phyloP scores from a whole-genome alignment of 1,139 yeast genomes.

The Blastobotrys petasosporus region DNA sequence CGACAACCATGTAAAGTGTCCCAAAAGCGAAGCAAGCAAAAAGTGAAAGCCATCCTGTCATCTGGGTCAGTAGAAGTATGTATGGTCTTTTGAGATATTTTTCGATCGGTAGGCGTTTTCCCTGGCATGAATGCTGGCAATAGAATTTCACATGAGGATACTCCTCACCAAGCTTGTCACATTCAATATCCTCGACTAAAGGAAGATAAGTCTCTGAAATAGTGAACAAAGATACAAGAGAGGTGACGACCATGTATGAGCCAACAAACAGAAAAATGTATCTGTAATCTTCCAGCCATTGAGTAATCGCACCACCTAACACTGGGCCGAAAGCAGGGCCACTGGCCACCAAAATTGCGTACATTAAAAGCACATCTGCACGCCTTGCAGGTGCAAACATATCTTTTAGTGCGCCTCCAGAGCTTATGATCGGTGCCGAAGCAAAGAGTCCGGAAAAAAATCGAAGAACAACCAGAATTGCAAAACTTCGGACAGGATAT shows the following conservation, averaged over 20 bases:
- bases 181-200: conserved; percentile 11
- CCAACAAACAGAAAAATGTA: conserved; percentile 14
- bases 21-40: conserved; percentile 18
- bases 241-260: conserved; percentile 6
- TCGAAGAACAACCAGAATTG: conserved; percentile 12
- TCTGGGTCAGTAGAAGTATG: conserved; percentile 13
- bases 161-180: conserved; percentile 4
- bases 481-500: conserved; percentile 8
- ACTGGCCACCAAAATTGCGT: conserved; percentile 18
- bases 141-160: conserved; percentile 3
- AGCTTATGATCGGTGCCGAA: conserved; percentile 19
- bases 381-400: conserved; percentile 15
- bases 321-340: conserved; percentile 21
- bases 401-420: conserved; percentile 20
- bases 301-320: conserved; percentile 15
- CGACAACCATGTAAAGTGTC: conserved; percentile 17
- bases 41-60: conserved; percentile 14
- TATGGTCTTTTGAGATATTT: conserved; percentile 16
- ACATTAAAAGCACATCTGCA: conserved; percentile 17
- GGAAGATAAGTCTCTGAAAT: conserved; percentile 14
- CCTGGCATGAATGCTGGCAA: conserved; percentile 1
- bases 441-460: conserved; percentile 16
- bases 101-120: conserved; percentile 7
- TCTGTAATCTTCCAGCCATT: conserved; percentile 10
- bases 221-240: conserved; percentile 5